A percentile compares a stretch with the other conserved stretches of the same genome.
phyloP scores from a whole-genome alignment of 2,329 filamentous ascomycete species.

The Fusarium napiforme region DNA sequence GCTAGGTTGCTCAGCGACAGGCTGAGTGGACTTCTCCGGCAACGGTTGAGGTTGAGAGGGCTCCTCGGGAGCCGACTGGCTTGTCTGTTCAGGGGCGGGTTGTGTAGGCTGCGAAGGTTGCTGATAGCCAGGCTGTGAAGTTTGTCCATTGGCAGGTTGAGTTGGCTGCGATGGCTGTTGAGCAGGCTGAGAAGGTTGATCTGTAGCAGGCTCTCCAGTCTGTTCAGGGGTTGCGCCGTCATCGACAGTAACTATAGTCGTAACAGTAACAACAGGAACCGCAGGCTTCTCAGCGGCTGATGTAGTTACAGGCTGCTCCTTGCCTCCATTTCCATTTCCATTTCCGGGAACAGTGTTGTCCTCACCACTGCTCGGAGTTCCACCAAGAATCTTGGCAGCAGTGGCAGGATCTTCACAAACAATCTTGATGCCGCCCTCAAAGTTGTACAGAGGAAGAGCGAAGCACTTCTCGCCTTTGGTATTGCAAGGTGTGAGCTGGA shows the following conservation, averaged over 20 bases:
- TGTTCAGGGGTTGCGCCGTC: constrained; percentile 32
- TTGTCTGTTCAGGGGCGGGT: constrained; percentile 6
- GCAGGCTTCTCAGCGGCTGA: constrained; percentile 18
- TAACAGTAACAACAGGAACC: constrained; percentile 46
- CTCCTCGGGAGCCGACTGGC: neutral
- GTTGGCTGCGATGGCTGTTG: constrained; percentile 19
- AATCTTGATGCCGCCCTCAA: constrained; percentile 58
- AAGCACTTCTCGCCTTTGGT: constrained; percentile 55
- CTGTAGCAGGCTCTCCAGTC: constrained; percentile 18
- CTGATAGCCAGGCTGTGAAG: constrained; percentile 14
- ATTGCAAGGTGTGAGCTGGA: constrained; percentile 53
- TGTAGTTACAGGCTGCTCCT: constrained; percentile 28
- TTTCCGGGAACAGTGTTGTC: constrained; percentile 14
- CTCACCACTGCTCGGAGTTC: constrained; percentile 10
- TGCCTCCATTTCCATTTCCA: constrained; percentile 10
- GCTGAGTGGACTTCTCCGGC: constrained; percentile 11
- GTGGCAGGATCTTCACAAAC: constrained; percentile 56
- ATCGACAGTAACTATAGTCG: constrained; percentile 46
- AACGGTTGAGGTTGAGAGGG: neutral
- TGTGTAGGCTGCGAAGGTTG: constrained; percentile 13
- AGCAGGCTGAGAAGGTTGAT: constrained; percentile 10
- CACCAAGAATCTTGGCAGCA: constrained; percentile 58
- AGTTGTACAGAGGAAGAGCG: constrained; percentile 64
- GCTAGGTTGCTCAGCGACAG: constrained; percentile 9
- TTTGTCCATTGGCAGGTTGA: constrained; percentile 13